Percentiles rank a stretch among this genome's conserved stretches.
Evolutionary conservation across 2,329 filamentous ascomycete genomes (phyloP).

Genomic region (Colletotrichum orbiculare): DNA sequence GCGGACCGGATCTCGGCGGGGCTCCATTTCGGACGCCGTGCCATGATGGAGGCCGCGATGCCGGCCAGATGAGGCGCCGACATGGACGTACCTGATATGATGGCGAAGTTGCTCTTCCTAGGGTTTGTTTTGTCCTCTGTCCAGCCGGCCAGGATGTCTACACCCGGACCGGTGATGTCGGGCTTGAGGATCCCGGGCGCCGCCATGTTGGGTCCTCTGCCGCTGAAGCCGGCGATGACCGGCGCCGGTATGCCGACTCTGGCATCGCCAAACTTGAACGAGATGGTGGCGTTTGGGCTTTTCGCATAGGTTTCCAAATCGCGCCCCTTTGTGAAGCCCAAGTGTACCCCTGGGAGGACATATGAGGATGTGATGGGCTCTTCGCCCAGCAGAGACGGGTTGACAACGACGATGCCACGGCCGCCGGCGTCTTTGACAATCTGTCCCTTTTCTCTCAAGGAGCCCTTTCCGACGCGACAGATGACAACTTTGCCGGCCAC

Average conservation of each 20-base stretch:
- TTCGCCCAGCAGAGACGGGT: neutral
- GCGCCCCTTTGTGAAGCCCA: neutral
- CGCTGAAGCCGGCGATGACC: conserved; percentile 30
- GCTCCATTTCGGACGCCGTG: conserved; percentile 29
- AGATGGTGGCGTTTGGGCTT: conserved; percentile 1
- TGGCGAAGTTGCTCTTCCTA: conserved; percentile 11
- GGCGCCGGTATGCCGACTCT: conserved; percentile 24
- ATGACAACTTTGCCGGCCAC: conserved; percentile 10
- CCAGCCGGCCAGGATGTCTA: conserved; percentile 32
- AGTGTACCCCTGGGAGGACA: conserved; percentile 9
- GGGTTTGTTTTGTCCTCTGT: neutral
- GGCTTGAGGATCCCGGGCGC: conserved; percentile 31
- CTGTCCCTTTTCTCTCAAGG: neutral
- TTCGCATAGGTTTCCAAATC: conserved; percentile 11
- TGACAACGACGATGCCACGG: conserved; percentile 16
- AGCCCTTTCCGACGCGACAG: neutral
- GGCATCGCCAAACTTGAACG: conserved; percentile 10
- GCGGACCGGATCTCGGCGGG: conserved; percentile 25
- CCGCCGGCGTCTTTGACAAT: conserved; percentile 18
- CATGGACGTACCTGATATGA: conserved; percentile 36
- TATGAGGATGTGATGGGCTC: neutral
- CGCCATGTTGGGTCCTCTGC: conserved; percentile 23
- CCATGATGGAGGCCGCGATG: conserved; percentile 32
- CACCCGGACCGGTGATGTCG: conserved; percentile 35
- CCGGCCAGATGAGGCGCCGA: conserved; percentile 34